phyloP scores from a whole-genome alignment of 148 eudicot species.

The Spergularia marina region DNA sequence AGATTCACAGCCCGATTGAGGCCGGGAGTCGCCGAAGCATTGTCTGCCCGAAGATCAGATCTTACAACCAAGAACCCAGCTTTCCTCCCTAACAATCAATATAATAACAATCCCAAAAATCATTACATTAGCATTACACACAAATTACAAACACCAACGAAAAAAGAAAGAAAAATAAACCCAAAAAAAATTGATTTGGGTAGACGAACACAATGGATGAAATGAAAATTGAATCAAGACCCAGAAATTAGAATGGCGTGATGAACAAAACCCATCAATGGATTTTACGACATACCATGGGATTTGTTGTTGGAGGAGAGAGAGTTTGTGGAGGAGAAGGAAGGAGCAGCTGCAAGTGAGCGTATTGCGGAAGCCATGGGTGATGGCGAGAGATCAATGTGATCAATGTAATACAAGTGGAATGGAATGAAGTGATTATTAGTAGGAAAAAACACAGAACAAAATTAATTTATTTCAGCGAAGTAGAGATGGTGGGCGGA shows the following conservation, averaged over 20 bases:
- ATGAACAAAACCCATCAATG: slow-evolving; percentile 8
- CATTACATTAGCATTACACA: no score
- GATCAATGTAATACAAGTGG: no score
- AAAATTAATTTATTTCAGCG: not conserved
- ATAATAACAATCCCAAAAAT: not conserved
- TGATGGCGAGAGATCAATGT: not conserved
- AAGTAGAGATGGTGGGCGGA: slow-evolving; percentile 23
- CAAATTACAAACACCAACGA: not conserved
- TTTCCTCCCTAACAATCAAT: slow-evolving; percentile 41
- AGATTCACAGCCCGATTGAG: slow-evolving; percentile 34
- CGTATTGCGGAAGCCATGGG: slow-evolving; percentile 55
- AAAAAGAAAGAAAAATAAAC: not conserved
- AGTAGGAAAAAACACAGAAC: not conserved
- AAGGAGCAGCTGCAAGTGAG: slow-evolving; percentile 47
- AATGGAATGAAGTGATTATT: not conserved
- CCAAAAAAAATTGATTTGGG: not conserved
- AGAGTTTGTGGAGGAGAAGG: slow-evolving; percentile 35
- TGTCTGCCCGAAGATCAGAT: slow-evolving; percentile 39
- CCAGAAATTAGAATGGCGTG: not conserved
- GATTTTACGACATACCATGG: not conserved
- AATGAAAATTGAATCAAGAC: not conserved
- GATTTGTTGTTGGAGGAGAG: slow-evolving; percentile 38
- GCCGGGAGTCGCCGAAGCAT: slow-evolving; percentile 27
- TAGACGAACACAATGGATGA: not conserved
- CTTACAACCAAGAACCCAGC: slow-evolving; percentile 33